These are phyloP conservation scores for Phytophthora foliorum DNA, from an alignment of 352 stramenopile genomes.

Conservation along the genomic window DNA sequence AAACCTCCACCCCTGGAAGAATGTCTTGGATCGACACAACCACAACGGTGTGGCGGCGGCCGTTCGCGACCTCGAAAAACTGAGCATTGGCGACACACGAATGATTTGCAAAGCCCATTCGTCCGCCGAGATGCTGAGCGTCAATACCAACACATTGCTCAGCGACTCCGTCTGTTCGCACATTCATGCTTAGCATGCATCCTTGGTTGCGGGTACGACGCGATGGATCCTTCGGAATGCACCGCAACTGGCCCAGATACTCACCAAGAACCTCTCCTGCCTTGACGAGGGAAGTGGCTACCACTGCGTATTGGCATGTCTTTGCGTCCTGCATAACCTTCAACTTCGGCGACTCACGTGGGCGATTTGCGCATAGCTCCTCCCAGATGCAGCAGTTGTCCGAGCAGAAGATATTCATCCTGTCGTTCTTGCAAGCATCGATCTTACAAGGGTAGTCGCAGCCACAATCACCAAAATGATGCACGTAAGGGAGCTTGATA, in stretches of 20 bases:
- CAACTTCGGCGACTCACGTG: neutral
- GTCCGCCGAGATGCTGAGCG: neutral
- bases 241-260: neutral
- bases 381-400: neutral
- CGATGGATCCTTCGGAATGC: neutral
- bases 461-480: too few relatives aligned
- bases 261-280: neutral
- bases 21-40: neutral
- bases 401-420: too few relatives aligned
- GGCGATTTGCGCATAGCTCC: slow-evolving; percentile 6
- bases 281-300: neutral
- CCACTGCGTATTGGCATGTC: neutral
- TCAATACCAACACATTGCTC: neutral
- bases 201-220: neutral
- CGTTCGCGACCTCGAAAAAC: slow-evolving; percentile 10
- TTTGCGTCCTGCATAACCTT: neutral
- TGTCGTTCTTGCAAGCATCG: too few relatives aligned
- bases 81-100: neutral
- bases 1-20: neutral
- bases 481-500: too few relatives aligned
- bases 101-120: slow-evolving; percentile 5
- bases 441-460: too few relatives aligned
- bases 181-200: neutral
- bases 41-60: neutral
- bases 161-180: neutral